Percentiles rank a stretch among this genome's conserved stretches.
Evolutionary conservation across 306 rosid genomes (phyloP).

Genomic region (Citrullus mucosospermus): DNA sequence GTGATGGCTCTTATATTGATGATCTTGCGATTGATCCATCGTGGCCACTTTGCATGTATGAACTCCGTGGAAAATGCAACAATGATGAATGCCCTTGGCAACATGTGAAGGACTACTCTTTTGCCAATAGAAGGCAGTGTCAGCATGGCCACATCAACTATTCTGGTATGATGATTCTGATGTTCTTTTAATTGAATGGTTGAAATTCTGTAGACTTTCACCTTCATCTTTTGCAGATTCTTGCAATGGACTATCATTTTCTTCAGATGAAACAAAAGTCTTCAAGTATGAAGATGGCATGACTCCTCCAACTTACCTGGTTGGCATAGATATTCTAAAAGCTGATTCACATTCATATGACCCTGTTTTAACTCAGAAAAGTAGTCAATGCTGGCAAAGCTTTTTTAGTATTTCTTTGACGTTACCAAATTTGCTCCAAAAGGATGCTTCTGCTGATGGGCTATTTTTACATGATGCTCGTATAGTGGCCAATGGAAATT

Average conservation of each 20-base stretch:
- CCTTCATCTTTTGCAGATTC: slow-evolving; percentile 32
- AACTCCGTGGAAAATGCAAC: slow-evolving; percentile 98
- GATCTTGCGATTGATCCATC: slow-evolving; percentile 58
- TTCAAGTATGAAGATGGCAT: slow-evolving; percentile 27
- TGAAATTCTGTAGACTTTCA: slow-evolving; percentile 4
- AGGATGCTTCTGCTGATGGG: slow-evolving; percentile 30
- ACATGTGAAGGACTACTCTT: slow-evolving; percentile 54
- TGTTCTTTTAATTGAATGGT: background rate
- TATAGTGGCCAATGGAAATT: slow-evolving; percentile 50
- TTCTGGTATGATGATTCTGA: slow-evolving; percentile 43
- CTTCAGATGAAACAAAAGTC: slow-evolving; percentile 29
- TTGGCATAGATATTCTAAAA: slow-evolving; percentile 62
- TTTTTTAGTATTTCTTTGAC: slow-evolving; percentile 62
- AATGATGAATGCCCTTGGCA: slow-evolving; percentile 97
- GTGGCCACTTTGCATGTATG: slow-evolving; percentile 95
- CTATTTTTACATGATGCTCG: slow-evolving; percentile 39
- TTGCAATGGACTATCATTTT: slow-evolving; percentile 25
- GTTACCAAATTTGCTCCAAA: slow-evolving; percentile 39
- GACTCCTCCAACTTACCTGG: slow-evolving; percentile 53
- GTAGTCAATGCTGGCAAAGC: slow-evolving; percentile 54
- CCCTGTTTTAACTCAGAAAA: slow-evolving; percentile 37
- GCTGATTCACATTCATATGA: slow-evolving; percentile 37
- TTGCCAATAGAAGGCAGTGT: slow-evolving; percentile 16
- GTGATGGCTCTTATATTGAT: slow-evolving; percentile 51
- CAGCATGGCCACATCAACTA: slow-evolving; percentile 28